phyloP scores from a whole-genome alignment of 208 protist species.

The Endotrypanum monterogeii region DNA sequence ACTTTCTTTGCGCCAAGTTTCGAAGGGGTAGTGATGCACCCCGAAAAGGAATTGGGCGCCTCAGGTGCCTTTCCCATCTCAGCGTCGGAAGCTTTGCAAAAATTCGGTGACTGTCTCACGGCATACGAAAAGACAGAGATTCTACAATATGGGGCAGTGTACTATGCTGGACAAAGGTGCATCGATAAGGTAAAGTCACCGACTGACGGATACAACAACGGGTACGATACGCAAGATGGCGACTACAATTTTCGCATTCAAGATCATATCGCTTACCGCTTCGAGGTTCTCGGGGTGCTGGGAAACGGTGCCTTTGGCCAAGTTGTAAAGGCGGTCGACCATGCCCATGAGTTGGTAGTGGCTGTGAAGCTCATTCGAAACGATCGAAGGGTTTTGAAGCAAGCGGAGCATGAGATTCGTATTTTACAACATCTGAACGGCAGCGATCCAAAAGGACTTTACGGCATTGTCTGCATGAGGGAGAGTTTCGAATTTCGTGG shows the following conservation, averaged over 20 bases:
- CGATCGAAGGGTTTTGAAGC: slow-evolving; percentile 54
- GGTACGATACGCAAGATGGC: slow-evolving; percentile 94
- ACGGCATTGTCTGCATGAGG: slow-evolving; percentile 73
- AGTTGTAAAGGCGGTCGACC: slow-evolving; percentile 81
- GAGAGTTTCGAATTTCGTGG: slow-evolving; percentile 72
- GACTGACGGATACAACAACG: slow-evolving; percentile 61
- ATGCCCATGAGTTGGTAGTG: slow-evolving; percentile 39
- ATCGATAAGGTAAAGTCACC: slow-evolving; percentile 61
- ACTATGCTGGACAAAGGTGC: slow-evolving; percentile 76
- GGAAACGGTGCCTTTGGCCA: slow-evolving; percentile 89
- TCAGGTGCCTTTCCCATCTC: slow-evolving; percentile 11
- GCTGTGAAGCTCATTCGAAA: slow-evolving; percentile 89
- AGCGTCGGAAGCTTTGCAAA: slow-evolving; percentile 18
- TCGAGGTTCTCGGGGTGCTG: slow-evolving; percentile 73
- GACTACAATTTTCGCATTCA: slow-evolving; percentile 89
- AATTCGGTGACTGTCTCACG: slow-evolving; percentile 45
- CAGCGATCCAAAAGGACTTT: slow-evolving; percentile 58
- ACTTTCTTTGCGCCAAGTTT: slow-evolving; percentile 7
- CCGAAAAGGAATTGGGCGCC: background rate
- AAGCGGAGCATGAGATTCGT: slow-evolving; percentile 78
- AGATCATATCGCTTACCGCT: slow-evolving; percentile 95
- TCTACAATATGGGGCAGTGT: slow-evolving; percentile 42
- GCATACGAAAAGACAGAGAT: slow-evolving; percentile 77
- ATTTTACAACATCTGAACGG: slow-evolving; percentile 78
- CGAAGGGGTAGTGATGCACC: background rate